Conservation (phyloP, 352 stramenopile species). For the Peronosclerospora sorghi region DNA sequence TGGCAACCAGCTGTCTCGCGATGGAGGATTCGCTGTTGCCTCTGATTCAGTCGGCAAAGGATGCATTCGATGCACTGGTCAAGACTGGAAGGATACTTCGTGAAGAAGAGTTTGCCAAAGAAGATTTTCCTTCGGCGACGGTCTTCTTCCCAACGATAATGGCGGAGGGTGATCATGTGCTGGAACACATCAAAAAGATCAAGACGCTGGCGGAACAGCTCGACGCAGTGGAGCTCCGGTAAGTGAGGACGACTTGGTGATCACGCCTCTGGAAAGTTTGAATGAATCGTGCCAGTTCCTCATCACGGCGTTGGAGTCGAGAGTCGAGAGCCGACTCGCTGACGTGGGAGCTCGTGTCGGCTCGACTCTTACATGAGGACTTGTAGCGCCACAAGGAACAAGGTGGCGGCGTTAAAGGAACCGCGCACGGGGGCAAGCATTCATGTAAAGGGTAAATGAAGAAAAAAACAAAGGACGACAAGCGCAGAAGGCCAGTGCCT, state of each 20-base stretch:
- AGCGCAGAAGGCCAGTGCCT: no score
- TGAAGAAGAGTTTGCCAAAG: background rate
- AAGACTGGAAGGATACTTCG: background rate
- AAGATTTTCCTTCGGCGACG: background rate
- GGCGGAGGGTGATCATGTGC: background rate
- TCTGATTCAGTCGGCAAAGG: no score
- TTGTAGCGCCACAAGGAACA: background rate
- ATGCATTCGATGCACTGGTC: background rate
- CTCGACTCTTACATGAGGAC: background rate
- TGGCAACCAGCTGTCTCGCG: background rate
- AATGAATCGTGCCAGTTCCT: background rate
- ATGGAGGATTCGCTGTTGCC: background rate
- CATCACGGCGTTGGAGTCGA: background rate
- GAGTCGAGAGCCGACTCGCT: background rate
- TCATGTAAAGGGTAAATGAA: background rate
- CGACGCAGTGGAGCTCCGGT: no score
- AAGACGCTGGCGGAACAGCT: no score
- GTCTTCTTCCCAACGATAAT: background rate
- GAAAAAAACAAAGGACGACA: background rate
- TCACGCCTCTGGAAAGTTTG: no score
- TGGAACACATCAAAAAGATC: background rate
- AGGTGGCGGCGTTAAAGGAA: no score
- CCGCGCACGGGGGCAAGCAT: background rate
- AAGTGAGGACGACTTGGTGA: no score
- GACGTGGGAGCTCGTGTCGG: no score